Percentiles rank a stretch among this genome's conserved stretches.
phyloP scores from a whole-genome alignment of 306 rosid species.

The Potentilla sterilis region DNA sequence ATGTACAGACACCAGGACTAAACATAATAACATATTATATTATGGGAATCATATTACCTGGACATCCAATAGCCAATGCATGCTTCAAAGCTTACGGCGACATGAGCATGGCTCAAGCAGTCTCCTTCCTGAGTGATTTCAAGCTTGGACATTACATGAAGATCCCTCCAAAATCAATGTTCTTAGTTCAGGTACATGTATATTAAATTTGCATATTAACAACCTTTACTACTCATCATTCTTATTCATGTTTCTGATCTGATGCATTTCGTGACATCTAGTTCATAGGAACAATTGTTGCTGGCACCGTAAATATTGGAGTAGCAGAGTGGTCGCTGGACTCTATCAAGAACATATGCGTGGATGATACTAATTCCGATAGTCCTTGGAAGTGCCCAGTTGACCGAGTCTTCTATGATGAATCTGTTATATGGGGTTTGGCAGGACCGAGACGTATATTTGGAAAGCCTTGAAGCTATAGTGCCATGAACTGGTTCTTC shows the following conservation, averaged over 20 bases:
- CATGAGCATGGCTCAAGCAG: conserved; percentile 79
- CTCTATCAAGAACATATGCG: conserved; percentile 55
- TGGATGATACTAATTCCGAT: conserved; percentile 42
- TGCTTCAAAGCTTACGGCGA: conserved; percentile 85
- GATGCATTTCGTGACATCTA: conserved; percentile 23
- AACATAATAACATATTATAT: conserved; percentile 75
- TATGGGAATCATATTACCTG: conserved; percentile 69
- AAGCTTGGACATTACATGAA: conserved; percentile 92
- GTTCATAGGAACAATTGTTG: conserved; percentile 75
- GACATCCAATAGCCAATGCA: conserved; percentile 81
- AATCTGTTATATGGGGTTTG: conserved; percentile 84
- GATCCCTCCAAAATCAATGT: conserved; percentile 90
- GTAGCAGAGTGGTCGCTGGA: conserved; percentile 76
- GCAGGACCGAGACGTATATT: conserved; percentile 71
- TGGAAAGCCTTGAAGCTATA: conserved; percentile 58
- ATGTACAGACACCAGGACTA: conserved; percentile 64
- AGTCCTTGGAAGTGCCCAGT: conserved; percentile 87
- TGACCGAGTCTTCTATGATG: conserved; percentile 76
- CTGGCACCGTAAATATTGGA: conserved; percentile 73
- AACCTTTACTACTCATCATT: not conserved
- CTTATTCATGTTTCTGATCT: conserved; percentile 17
- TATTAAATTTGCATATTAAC: not conserved
- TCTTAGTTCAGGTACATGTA: conserved; percentile 64
- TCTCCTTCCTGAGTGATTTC: conserved; percentile 80
- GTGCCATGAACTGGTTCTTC: conserved; percentile 79